A percentile compares a stretch with the other conserved stretches of the same genome.
phyloP scores from a whole-genome alignment of 2,329 filamentous ascomycete species.

The Exophiala sp. region DNA sequence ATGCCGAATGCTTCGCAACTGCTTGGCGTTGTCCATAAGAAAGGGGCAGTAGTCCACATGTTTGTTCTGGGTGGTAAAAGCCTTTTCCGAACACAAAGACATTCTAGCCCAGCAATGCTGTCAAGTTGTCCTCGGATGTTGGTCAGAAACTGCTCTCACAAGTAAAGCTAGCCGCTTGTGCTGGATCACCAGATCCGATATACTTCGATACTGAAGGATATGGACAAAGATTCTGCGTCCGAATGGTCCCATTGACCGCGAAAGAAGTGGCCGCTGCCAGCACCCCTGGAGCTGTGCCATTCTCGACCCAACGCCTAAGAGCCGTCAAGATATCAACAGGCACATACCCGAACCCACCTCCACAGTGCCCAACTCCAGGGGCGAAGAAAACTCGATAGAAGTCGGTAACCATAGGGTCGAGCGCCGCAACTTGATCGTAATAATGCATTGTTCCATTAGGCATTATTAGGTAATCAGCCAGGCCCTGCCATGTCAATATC shows the following conservation, averaged over 20 bases:
- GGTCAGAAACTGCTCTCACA: too few relatives aligned
- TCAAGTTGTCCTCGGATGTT: too few relatives aligned
- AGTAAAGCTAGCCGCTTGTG: too few relatives aligned
- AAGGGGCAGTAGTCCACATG: too few relatives aligned
- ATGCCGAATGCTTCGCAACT: too few relatives aligned
- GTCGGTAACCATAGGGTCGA: slow-evolving; percentile 28
- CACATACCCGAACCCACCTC: slow-evolving; percentile 25
- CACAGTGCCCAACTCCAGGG: slow-evolving; percentile 39
- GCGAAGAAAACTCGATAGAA: slow-evolving; percentile 39
- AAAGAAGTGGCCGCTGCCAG: slow-evolving; percentile 30
- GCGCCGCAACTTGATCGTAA: slow-evolving; percentile 33
- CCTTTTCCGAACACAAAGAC: too few relatives aligned
- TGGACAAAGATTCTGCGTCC: neutral
- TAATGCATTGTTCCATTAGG: slow-evolving; percentile 36
- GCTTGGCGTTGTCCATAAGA: too few relatives aligned
- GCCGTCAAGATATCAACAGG: slow-evolving; percentile 45
- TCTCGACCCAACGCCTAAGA: slow-evolving; percentile 49
- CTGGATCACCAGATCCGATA: too few relatives aligned
- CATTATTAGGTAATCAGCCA: slow-evolving; percentile 37
- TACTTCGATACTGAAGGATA: too few relatives aligned
- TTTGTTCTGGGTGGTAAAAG: too few relatives aligned
- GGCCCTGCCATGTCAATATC: slow-evolving; percentile 44
- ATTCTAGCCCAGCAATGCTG: too few relatives aligned
- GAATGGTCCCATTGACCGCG: neutral
- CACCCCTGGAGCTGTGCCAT: slow-evolving; percentile 37